A percentile compares a stretch with the other conserved stretches of the same genome.
Evolutionary conservation across 1,284 basidiomycete species (phyloP).

Genomic region (Termitomyces sp.): DNA sequence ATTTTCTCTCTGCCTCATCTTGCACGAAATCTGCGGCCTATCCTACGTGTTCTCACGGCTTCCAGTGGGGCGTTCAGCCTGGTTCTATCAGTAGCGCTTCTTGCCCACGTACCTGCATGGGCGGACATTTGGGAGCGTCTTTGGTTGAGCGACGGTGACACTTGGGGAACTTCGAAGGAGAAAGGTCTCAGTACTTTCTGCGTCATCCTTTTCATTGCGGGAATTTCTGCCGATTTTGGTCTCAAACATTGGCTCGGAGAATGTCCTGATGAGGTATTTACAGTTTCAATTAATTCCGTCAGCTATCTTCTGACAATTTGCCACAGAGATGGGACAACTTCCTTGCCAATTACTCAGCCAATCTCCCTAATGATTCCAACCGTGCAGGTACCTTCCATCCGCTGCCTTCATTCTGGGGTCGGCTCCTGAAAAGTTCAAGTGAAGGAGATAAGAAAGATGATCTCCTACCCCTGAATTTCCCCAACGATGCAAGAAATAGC

Average conservation of each 20-base stretch:
- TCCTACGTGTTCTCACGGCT: conserved; percentile 46
- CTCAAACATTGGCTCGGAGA: conserved; percentile 52
- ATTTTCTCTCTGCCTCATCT: conserved; percentile 45
- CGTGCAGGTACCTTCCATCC: conserved; percentile 48
- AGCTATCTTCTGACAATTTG: conserved; percentile 1
- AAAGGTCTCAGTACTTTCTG: conserved; percentile 55
- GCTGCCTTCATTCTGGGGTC: conserved; percentile 46
- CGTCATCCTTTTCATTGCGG: conserved; percentile 46
- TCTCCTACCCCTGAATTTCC: conserved; percentile 19
- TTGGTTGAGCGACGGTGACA: conserved; percentile 42
- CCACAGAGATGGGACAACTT: conserved; percentile 64
- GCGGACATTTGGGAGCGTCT: conserved; percentile 58
- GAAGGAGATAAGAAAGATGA: conserved; percentile 24
- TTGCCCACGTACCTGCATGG: conserved; percentile 50
- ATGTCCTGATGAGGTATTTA: conserved; percentile 59
- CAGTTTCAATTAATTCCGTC: background rate
- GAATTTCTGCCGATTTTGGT: conserved; percentile 50
- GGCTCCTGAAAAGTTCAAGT: conserved; percentile 30
- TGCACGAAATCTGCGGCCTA: conserved; percentile 38
- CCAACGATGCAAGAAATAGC: conserved; percentile 9
- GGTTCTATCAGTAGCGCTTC: conserved; percentile 48
- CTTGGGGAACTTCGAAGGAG: conserved; percentile 52
- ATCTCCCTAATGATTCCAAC: conserved; percentile 39
- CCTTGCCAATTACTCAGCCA: conserved; percentile 52
- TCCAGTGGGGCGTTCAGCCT: conserved; percentile 56